Evolutionary conservation across 352 stramenopile genomes (phyloP), one percentile per base, ranked within the genome.

Genomic region (Nothophytophthora sp.): DNA sequence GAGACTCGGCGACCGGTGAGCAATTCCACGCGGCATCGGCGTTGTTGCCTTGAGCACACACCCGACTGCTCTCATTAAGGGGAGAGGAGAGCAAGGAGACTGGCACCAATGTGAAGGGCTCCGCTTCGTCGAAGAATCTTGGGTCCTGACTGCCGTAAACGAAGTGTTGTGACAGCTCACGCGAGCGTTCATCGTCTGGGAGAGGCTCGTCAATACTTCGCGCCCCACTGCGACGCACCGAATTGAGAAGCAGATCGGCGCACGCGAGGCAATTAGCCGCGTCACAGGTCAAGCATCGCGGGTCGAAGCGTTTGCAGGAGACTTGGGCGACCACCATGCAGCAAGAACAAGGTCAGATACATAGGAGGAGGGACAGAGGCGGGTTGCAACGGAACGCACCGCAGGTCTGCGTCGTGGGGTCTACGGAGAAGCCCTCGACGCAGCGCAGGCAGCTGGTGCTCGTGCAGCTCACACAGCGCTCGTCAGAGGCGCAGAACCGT

Each of bases 91-190:
- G 51, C 10, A 37, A 37, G 7, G 58, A 51, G 6, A 47, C 30
- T 44, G 57, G 53, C 63, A 71, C 35, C 67, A 86, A 34, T 50
- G 75, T 66, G 82, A 77, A 98, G 4, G 73, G 41, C 51, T 98
- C 95, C 11, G 88, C 90, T 50, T 98, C 92, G 63, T 97, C 94
- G 73, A 98, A 98, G 29, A 88, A 76, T 29, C 87, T 73, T 9
- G 81, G 72, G 37, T 93, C 72, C 50, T 96, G 84, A 27, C 86
- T 97, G 11, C 90, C 92, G 65, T 97, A 99, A 25, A 90, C 85
- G 33, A 98, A 88, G 11, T 61, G 76, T 44, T 92, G 84, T 22
- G 86, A 96, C 32, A 98, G 89, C 50, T 98, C 91, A 23, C 95
- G 86, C 10, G 43, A 59, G 11, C 84, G 41, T 48, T 99, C 96